Conservation (phyloP, 208 protist genomes). For the Leishmania guyanensis region DNA sequence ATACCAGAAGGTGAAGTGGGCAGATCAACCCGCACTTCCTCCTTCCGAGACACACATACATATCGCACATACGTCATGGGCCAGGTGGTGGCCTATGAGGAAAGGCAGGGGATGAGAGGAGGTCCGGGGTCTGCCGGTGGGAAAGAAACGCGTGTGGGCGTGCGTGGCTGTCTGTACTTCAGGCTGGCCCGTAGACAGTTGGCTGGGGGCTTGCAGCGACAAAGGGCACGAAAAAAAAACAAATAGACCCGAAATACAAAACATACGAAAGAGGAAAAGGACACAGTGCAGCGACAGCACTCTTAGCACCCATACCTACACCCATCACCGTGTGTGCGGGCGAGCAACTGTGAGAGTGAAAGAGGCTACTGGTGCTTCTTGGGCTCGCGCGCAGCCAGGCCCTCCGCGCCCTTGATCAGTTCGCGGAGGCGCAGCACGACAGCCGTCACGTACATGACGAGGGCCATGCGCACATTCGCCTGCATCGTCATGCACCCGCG, state of each 20-base stretch:
- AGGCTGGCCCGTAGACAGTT: neutral
- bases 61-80: neutral
- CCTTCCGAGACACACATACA: neutral
- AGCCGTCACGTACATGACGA: constrained; percentile 40
- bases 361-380: constrained; percentile 36
- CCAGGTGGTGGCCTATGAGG: neutral
- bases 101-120: neutral
- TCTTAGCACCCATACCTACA: neutral
- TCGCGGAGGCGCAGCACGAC: constrained; percentile 34
- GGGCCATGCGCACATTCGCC: constrained; percentile 53
- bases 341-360: neutral
- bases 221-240: neutral
- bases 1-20: neutral
- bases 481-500: constrained; percentile 44
- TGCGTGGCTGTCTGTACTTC: neutral
- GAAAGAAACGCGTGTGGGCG: neutral
- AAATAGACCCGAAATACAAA: neutral
- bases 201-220: neutral
- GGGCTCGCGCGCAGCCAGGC: neutral
- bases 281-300: neutral
- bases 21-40: neutral
- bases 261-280: neutral
- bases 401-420: constrained; percentile 15
- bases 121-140: neutral
- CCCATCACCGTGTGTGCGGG: neutral